Base-by-base conservation (phyloP, 2,329 filamentous ascomycete genomes). In the Aspergillus pseudoviridinutans region DNA sequence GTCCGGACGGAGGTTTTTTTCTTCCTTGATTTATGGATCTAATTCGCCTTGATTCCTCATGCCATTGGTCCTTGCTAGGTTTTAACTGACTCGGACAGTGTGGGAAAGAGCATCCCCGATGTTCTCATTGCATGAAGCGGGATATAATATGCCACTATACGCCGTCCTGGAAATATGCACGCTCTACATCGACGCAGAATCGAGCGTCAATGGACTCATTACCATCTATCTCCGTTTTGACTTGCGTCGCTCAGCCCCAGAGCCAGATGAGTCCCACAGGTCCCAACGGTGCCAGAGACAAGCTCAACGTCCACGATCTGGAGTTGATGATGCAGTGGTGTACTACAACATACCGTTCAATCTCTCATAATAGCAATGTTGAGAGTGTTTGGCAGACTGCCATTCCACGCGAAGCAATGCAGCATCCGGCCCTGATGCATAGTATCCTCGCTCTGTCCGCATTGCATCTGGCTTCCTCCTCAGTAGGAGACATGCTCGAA, bases 321-420 rank as follows among this genome's bases (percentile, higher is more conserved):
- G 71, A 73, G 56, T 61, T 74, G 47, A 72, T 72, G 65, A 66
- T 71, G 62, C 65, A 73, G 51, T 74, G 71, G 71, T 72, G 67
- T 51, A 72, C 66, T 3, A 64, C 61, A 22, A 73, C 71, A 12
- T 71, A 73, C 57, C 67, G 66, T 32, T 67, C 70, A 3, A 64
- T 74, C 59, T 61, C 70, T 5, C 63, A 63, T 12, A 63, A 68
- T 28, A 46, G 42, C 10, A 29, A 57, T 9, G 67, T 66, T 24
- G 66, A 71, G 55, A 25, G 41, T 4, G 59, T 74, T 14, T 74
- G 72, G 71, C 70, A 73, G 58, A 66, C 61, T 8, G 61, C 61
- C 20, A 64, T 74, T 35, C 70, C 70, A 2, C 63, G 64, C 28
- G 64, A 73, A 42, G 67, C 71, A 10, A 65, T 72, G 54, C 60